Base-by-base conservation (phyloP, 1,139 yeast genomes). In the Spathaspora sp. region DNA sequence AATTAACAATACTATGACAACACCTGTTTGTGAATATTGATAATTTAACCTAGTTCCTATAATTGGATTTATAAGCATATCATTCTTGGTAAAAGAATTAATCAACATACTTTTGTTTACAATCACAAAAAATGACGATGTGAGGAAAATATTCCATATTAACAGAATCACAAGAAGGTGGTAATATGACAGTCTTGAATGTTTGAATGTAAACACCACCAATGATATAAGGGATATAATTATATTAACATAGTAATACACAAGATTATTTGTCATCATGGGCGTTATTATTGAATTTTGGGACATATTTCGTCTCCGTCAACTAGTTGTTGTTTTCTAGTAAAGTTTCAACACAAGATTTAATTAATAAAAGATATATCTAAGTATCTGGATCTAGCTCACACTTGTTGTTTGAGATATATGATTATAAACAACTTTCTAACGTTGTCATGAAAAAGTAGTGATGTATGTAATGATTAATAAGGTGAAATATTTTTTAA, bases 121-220 rank as follows among this genome's bases (percentile, higher is more conserved):
- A 11, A 37, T 27, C 10, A 42, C 10, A 16, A 6, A 27, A 17
- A 36, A 42, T 6, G 41, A 36, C 10, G 38, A 29, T n/a, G 45
- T 38, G n/a, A 51, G 31, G 18, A 43, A 9, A 8, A 47, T 11
- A 17, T 47, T 47, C 53, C 53, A 51, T 42, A 42, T 7, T 13
- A 44, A 31, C 31, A 47, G 42, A 15, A 42, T 13, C 2, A 42
- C 27, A 40, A 43, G 38, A 9, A 42, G 41, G 10, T 24, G 34
- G 20, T 45, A 41, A 7, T 10, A 17, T 16, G 11, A 9, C 24
- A 13, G 39, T 5, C 25, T 20, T 37, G 10, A 27, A 26, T 20
- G 10, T 26, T 36, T 41, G n/a, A 16, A 11, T 5, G 39, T 13
- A 29, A 44, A 34, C 18, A 17, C 38, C 34, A 46, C 18, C 13